These are phyloP conservation scores for Melianthus villosus DNA, from an alignment of 441 rosid species.

Conservation along the genomic window DNA sequence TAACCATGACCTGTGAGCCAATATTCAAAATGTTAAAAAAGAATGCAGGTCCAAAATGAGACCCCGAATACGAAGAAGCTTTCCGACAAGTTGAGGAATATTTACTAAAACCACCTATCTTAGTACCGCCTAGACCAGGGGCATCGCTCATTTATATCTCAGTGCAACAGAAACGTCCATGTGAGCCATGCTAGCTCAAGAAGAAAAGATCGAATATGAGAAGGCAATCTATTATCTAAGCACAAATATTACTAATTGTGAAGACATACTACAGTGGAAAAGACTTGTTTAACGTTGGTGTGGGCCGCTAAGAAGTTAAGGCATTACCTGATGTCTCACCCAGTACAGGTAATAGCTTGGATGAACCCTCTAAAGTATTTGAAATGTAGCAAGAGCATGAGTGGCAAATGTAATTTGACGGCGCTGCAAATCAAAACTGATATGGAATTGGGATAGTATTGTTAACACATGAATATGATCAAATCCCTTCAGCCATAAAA, in stretches of 20 bases:
- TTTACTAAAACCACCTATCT: neutral
- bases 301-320: neutral
- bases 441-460: neutral
- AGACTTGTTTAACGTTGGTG: neutral
- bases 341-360: too few relatives aligned
- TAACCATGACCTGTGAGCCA: neutral
- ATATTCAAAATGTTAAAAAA: neutral
- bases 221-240: neutral
- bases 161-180: neutral
- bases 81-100: neutral
- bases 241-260: neutral
- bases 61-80: neutral
- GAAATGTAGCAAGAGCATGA: neutral
- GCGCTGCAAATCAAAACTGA: neutral
- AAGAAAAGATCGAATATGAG: too few relatives aligned
- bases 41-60: neutral
- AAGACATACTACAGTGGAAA: neutral
- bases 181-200: too few relatives aligned
- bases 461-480: neutral
- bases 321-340: too few relatives aligned
- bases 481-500: neutral
- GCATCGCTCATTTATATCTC: neutral
- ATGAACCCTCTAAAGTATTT: too few relatives aligned
- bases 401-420: neutral
- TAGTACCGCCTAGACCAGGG: neutral